Evolutionary conservation across 768 basidiomycete species (phyloP), one percentile per base, ranked within the genome.

Genomic region (Neoboletus brunneissimus): DNA sequence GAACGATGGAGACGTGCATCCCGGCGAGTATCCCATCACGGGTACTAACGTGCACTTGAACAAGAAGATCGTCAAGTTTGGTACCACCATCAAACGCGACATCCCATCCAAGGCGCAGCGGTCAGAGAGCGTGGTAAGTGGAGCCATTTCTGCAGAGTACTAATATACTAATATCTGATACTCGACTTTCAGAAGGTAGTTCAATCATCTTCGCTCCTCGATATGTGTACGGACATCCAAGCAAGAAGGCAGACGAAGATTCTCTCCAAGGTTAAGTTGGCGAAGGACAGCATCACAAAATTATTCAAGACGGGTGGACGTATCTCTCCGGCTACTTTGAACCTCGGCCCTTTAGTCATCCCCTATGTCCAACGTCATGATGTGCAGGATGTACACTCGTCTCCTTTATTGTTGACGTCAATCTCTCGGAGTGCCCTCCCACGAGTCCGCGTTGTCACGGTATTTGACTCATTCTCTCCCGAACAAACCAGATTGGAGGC

Each of bases 181-280:
- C 25, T 42, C 23, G 9, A 22, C 23, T 13, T 22, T 38, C 41
- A 40, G 35, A 35, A 41, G 40, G 8, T 37, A 16, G 35, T 40
- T 23, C 59, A n/a, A 20, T 41, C 50, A 25, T 23, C 60, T 40
- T 45, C 41, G 18, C 43, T 46, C 35, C 48, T 38, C 25, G 35
- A 56, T 7, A 41, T 41, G 16, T 32, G 42, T 12, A 40, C 48
- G 18, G 34, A 31, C 18, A 23, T 44, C 25, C 53, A 13, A 40
- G 37, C 23, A 2, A 48, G 49, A 12, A 44, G 38, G 40, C 55
- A 47, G 38, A 34, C 45, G 16, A 27, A n/a, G 9, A 42, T 56
- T 27, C 27, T 61, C 20, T 53, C 29, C 23, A 57, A 35, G 41
- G 34, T 57, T 22, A 61, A 31, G 38, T 57, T 37, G 7, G 55